Conservation (phyloP, 2,329 filamentous ascomycete genomes). For the Huntiella savannae region DNA sequence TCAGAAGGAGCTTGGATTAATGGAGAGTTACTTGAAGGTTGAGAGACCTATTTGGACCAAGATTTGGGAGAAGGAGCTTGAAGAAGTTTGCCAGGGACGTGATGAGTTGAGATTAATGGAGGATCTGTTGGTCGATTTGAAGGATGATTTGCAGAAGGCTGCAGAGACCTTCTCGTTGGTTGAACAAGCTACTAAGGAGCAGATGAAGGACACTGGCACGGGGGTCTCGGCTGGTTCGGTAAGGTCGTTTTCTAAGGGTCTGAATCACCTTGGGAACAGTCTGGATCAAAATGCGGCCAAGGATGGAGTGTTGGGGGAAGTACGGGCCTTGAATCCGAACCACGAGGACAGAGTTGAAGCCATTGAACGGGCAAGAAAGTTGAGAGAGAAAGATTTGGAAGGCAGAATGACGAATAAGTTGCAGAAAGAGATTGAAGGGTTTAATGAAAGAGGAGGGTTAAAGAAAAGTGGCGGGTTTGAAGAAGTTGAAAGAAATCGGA, state of each 20-base stretch:
- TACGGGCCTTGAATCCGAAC: conserved; percentile 81
- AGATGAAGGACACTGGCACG: conserved; percentile 57
- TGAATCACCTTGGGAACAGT: conserved; percentile 32
- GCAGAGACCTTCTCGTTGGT: conserved; percentile 85
- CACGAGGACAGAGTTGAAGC: conserved; percentile 85
- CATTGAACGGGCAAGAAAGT: conserved; percentile 89
- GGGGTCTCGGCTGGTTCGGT: conserved; percentile 30
- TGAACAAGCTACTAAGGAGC: conserved; percentile 95
- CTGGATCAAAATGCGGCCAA: conserved; percentile 65
- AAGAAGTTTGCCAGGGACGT: conserved; percentile 86
- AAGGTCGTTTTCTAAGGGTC: conserved; percentile 35
- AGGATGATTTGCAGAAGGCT: conserved; percentile 90
- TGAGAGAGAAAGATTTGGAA: conserved; percentile 74
- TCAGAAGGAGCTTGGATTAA: conserved; percentile 73
- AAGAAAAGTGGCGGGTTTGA: conserved; percentile 95
- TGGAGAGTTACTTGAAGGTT: conserved; percentile 76
- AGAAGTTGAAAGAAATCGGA: conserved; percentile 71
- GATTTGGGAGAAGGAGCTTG: conserved; percentile 96
- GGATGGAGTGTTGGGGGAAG: conserved; percentile 79
- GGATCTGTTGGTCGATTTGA: conserved; percentile 76
- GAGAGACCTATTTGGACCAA: conserved; percentile 98
- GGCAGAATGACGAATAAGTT: conserved; percentile 55
- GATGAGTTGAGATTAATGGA: conserved; percentile 93
- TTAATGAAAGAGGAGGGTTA: conserved; percentile 76
- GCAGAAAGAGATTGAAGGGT: conserved; percentile 65